Percentiles rank a stretch among this genome's conserved stretches.
Evolutionary conservation across 202 grass and related monocot genomes (phyloP).

Genomic region (Cymbopogon flexuosus): DNA sequence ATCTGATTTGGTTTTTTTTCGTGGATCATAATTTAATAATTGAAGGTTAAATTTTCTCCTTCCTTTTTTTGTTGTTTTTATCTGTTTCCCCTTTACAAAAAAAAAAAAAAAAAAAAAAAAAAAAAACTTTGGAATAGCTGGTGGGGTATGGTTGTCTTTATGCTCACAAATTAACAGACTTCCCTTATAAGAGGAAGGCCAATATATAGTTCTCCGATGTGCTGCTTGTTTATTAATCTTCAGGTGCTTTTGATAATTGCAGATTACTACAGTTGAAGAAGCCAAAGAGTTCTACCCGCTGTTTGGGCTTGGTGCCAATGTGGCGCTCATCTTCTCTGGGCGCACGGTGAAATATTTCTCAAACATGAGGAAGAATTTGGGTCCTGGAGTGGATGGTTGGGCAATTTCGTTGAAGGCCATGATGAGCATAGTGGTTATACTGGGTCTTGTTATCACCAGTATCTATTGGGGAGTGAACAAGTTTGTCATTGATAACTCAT

Average conservation of each 20-base stretch:
- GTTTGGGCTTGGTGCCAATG: constrained; percentile 87
- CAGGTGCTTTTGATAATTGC: constrained; percentile 13
- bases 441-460: constrained; percentile 61
- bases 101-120: constrained; percentile 11
- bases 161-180: not conserved
- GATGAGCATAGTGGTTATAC: constrained; percentile 93
- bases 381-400: constrained; percentile 92
- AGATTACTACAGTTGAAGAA: constrained; percentile 98
- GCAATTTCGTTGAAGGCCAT: constrained; percentile 85
- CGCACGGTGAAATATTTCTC: constrained; percentile 97
- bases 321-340: constrained; percentile 93
- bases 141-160: not conserved
- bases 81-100: constrained; percentile 25
- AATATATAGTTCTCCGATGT: not conserved
- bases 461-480: constrained; percentile 96
- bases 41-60: too few species aligned
- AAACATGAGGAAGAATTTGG: constrained; percentile 82
- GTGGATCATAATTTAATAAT: too few species aligned
- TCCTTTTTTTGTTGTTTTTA: too few species aligned
- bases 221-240: not conserved
- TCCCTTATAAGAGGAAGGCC: not conserved
- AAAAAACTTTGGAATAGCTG: not conserved
- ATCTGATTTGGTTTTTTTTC: too few species aligned
- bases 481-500: constrained; percentile 60
- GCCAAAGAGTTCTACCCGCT: constrained; percentile 97